Evolutionary conservation across 2,329 filamentous ascomycete species (phyloP), one percentile per base, ranked within the genome.

Genomic region (Ascosphaera apis): DNA sequence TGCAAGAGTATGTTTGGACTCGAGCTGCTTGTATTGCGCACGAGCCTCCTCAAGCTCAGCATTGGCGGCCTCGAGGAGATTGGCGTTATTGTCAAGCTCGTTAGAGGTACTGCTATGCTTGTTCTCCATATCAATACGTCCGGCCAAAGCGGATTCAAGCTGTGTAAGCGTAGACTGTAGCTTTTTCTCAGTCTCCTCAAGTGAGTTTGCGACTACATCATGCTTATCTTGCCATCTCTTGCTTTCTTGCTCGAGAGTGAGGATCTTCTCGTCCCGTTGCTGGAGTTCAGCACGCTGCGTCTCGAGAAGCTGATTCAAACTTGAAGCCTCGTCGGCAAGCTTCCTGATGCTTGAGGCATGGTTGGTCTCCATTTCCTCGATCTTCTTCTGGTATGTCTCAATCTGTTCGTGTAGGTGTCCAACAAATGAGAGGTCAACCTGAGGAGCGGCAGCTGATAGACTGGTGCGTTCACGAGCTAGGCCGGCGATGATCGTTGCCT

Each of bases 401-500:
- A 98, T 67, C 54, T 93, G 83, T 42, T 91, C 80, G 40, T 80
- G 77, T 60, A 98, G 70, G 12, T 75, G 76, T 3, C 81, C 77
- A 21, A 95, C 76, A 43, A 93, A 74, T 0, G 81, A 84, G 52
- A 93, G 91, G 49, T 98, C 88, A 50, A 92, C 75, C 12, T 31
- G 30, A 5, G 83, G 78, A 16, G 78, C 77, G 2, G 66, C 64
- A 52, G 65, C 68, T 52, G 86, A 82, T 58, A 93, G 66, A 57
- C 83, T 93, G 2, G 82, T 86, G 40, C 91, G 68, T 55, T 98
- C 91, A 37, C 88, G 76, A 3, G 88, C 91, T 42, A 98, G 64
- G 4, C 88, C 88, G 19, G 82, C 81, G 46, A 98, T 95, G 50
- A 98, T 84, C 19, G 81, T 80, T 63, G 86, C 83, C 67, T 98